phyloP scores from a whole-genome alignment of 331 rosid genomes.

The Saraca asoca region DNA sequence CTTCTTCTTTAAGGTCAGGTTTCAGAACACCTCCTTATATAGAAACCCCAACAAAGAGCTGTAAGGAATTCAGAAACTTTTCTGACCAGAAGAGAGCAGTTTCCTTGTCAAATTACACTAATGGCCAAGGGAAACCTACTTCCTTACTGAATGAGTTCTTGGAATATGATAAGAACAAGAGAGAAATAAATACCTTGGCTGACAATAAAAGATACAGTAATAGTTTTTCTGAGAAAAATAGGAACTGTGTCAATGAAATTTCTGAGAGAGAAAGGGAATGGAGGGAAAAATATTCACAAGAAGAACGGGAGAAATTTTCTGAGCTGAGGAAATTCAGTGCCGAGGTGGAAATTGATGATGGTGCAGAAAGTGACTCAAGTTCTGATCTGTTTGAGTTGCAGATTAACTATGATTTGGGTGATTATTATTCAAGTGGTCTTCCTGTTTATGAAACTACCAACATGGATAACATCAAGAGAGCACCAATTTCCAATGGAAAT shows the following conservation, averaged over 20 bases:
- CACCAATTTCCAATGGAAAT: constrained; percentile 68
- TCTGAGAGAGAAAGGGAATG: constrained; percentile 53
- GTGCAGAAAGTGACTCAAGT: constrained; percentile 93
- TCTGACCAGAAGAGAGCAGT: constrained; percentile 55
- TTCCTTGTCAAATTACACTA: constrained; percentile 36
- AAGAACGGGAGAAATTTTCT: constrained; percentile 24
- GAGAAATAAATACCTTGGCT: constrained; percentile 39
- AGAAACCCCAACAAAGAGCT: constrained; percentile 71
- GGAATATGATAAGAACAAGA: constrained; percentile 51
- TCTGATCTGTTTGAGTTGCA: constrained; percentile 95
- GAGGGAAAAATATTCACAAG: constrained; percentile 41
- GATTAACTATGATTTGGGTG: constrained; percentile 73
- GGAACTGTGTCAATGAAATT: constrained; percentile 34
- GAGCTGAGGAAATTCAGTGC: constrained; percentile 45
- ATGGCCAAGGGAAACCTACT: constrained; percentile 41
- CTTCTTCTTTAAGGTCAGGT: constrained; percentile 71
- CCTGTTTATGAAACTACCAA: constrained; percentile 97
- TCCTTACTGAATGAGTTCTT: constrained; percentile 42
- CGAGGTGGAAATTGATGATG: constrained; percentile 69
- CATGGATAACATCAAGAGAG: constrained; percentile 85
- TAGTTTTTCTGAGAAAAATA: constrained; percentile 43
- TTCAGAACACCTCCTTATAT: constrained; percentile 77
- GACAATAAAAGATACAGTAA: constrained; percentile 40
- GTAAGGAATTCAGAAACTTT: constrained; percentile 62
- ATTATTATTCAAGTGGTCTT: constrained; percentile 63